phyloP scores from a whole-genome alignment of 306 rosid species.

The Notholithocarpus densiflorus region DNA sequence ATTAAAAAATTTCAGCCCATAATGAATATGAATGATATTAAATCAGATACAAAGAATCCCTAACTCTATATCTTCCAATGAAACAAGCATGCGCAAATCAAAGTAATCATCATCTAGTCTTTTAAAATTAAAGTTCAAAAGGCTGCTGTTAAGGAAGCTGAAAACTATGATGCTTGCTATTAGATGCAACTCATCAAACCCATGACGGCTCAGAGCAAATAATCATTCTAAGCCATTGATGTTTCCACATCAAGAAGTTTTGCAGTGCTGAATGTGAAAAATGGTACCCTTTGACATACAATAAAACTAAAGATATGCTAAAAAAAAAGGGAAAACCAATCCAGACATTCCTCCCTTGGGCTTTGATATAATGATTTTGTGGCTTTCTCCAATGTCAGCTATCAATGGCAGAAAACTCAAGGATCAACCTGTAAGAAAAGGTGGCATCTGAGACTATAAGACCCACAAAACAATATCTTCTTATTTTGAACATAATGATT shows the following conservation, averaged over 20 bases:
- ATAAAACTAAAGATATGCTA: too few species aligned
- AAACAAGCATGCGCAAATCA: conserved; percentile 54
- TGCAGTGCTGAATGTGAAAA: not conserved
- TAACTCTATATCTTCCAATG: not conserved
- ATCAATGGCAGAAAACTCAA: too few species aligned
- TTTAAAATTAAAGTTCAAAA: conserved; percentile 29
- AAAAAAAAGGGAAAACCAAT: not conserved
- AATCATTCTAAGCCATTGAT: conserved; percentile 31
- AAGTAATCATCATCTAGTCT: conserved; percentile 41
- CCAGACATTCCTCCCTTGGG: too few species aligned
- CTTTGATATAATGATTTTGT: too few species aligned
- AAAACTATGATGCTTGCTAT: conserved; percentile 31
- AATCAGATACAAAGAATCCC: not conserved
- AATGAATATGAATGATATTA: conserved; percentile 2
- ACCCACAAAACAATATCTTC: conserved; percentile 1
- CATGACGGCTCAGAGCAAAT: conserved; percentile 30
- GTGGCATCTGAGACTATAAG: not conserved
- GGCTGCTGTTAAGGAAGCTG: conserved; percentile 37
- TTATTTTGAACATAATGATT: not conserved
- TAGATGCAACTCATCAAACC: conserved; percentile 33
- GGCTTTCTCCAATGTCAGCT: too few species aligned
- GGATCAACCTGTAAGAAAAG: not conserved
- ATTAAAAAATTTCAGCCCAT: conserved; percentile 6
- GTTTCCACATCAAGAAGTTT: conserved; percentile 23
- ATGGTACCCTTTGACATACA: not conserved